phyloP scores from a whole-genome alignment of 75 land plant genomes.

The Pinus tabuliformis region DNA sequence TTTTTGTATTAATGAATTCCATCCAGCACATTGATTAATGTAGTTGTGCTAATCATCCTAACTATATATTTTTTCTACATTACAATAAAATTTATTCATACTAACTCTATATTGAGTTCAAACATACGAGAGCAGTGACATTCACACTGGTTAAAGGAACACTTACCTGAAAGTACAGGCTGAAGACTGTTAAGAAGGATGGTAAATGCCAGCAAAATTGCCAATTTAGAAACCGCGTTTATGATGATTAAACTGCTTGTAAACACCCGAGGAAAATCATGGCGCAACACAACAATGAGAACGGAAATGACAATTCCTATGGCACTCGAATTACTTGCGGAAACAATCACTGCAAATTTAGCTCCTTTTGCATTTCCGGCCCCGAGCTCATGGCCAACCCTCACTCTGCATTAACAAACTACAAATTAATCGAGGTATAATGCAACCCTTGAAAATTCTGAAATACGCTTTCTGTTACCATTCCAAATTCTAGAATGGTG shows the following conservation, averaged over 20 bases:
- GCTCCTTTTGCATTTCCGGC: slow-evolving; percentile 78
- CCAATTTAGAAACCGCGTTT: slow-evolving; percentile 31
- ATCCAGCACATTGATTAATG: too few species aligned
- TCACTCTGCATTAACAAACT: slow-evolving; percentile 1
- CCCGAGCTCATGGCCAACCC: slow-evolving; percentile 88
- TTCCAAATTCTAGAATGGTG: not conserved
- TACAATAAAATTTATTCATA: too few species aligned
- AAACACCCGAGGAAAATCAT: slow-evolving; percentile 43
- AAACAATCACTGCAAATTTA: slow-evolving; percentile 47
- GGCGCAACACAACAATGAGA: slow-evolving; percentile 33
- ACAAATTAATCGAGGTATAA: too few species aligned
- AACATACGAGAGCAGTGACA: too few species aligned
- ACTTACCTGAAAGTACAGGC: slow-evolving; percentile 59
- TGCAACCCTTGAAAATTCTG: too few species aligned
- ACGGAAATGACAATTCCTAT: slow-evolving; percentile 57
- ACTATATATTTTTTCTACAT: too few species aligned
- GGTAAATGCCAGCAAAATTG: slow-evolving; percentile 51
- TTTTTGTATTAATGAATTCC: too few species aligned
- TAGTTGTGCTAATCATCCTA: too few species aligned
- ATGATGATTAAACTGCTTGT: slow-evolving; percentile 37
- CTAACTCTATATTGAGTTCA: too few species aligned
- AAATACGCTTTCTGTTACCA: not conserved
- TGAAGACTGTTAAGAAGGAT: slow-evolving; percentile 69
- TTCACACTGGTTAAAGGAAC: too few species aligned
- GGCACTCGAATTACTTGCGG: slow-evolving; percentile 30